Base-by-base conservation (phyloP, 768 basidiomycete genomes). In the Hemileccinum impolitum region DNA sequence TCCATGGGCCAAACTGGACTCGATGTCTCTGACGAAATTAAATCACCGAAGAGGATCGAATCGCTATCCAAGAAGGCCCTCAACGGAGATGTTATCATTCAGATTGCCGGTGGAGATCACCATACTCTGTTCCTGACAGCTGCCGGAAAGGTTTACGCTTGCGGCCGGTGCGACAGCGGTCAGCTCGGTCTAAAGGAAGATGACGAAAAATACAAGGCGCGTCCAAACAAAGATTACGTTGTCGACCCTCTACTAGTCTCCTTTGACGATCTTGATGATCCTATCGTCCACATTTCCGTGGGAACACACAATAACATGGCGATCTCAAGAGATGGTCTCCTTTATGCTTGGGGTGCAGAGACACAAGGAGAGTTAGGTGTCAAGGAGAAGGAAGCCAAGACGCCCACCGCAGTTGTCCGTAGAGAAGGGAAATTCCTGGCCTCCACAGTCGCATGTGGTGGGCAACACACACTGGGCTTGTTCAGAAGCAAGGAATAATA, bases 41-140 rank as follows among this genome's bases (percentile, higher is more conserved):
- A 79, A 49, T 68, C 79, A 1, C 90, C 90, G 1, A 77, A 72
- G 56, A 80, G 76, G 46, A 81, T 93, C n/a, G 67, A 74, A 41
- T 72, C 77, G 6, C 76, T 93, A 9, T 78, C 80, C 70, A 81
- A 78, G 57, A 69, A 73, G 35, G 77, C 78, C 37, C 79, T 90
- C 7, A 74, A 65, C 3, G 84, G 78, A 42, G 83, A 80, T 43
- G 70, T 70, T 2, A 80, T 92, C 41, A 71, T 84, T 18, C 80
- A 90, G 63, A 90, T 97, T 54, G 75, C 61, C 18, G 91, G 87
- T 15, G 93, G 95, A 39, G 84, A 87, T 49, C 89, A 96, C 57
- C 94, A 99, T 64, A 84, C 93, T 0, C 65, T 98, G 40, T 98
- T 99, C 77, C 74, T 93, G 56, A 87, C 94, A 11, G 76, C 79